Percentiles rank a stretch among this genome's conserved stretches.
Conservation (phyloP, 2,329 filamentous ascomycete species). For the Aureobasidium subglaciale region DNA sequence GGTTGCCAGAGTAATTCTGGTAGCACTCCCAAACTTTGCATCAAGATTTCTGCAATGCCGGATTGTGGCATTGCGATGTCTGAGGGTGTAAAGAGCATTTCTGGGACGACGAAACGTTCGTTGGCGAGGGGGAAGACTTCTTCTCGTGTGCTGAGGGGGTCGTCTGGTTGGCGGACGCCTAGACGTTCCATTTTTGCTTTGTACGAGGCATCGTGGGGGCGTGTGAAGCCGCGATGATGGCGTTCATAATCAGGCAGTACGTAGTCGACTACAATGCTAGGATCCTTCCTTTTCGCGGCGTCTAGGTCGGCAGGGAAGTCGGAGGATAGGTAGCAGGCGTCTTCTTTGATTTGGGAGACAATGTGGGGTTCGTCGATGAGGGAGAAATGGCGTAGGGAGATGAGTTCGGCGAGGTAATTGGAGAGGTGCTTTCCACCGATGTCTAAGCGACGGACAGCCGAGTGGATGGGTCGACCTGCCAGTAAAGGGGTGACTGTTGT, state of each 20-base stretch:
- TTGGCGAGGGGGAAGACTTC: slow-evolving; percentile 83
- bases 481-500: slow-evolving; percentile 86
- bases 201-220: slow-evolving; percentile 66
- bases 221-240: slow-evolving; percentile 59
- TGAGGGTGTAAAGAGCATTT: slow-evolving; percentile 77
- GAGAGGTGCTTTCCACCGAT: slow-evolving; percentile 89
- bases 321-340: slow-evolving; percentile 71
- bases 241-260: slow-evolving; percentile 74
- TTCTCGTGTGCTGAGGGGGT: slow-evolving; percentile 45
- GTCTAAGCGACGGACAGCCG: slow-evolving; percentile 76
- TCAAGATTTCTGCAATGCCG: slow-evolving; percentile 73
- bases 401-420: slow-evolving; percentile 82
- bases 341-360: slow-evolving; percentile 93
- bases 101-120: slow-evolving; percentile 84
- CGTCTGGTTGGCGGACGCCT: slow-evolving; percentile 31
- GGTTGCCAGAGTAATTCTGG: slow-evolving; percentile 80
- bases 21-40: slow-evolving; percentile 67
- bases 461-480: slow-evolving; percentile 70
- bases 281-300: slow-evolving; percentile 56
- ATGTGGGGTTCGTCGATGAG: slow-evolving; percentile 91
- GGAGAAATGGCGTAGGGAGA: slow-evolving; percentile 88
- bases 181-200: slow-evolving; percentile 47
- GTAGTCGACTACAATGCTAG: slow-evolving; percentile 73
- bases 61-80: slow-evolving; percentile 81
- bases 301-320: slow-evolving; percentile 76